These are phyloP conservation scores for Penicillium turbatum DNA, from an alignment of 495 filamentous ascomycete species.

Conservation along the genomic window DNA sequence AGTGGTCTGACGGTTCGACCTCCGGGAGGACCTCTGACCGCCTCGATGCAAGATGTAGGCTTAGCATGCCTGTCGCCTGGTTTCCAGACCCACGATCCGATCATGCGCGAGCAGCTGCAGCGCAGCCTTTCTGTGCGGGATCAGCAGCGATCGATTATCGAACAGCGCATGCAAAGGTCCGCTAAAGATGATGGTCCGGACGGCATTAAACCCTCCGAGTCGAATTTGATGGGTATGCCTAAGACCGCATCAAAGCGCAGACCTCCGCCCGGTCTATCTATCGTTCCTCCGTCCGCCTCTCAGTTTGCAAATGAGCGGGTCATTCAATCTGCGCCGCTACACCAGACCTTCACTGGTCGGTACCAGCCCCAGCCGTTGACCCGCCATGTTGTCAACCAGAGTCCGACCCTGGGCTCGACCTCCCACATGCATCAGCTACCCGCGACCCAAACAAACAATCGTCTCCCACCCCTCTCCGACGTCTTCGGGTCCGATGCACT, in stretches of 20 bases:
- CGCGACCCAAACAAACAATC: constrained; percentile 84
- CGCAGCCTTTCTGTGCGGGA: constrained; percentile 90
- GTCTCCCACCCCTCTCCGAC: constrained; percentile 89
- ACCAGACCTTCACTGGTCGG: constrained; percentile 91
- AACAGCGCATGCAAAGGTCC: constrained; percentile 82
- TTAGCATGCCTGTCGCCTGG: constrained; percentile 92
- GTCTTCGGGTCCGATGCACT: constrained; percentile 86
- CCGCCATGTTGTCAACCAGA: constrained; percentile 78
- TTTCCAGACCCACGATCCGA: constrained; percentile 93
- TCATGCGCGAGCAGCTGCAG: constrained; percentile 91
- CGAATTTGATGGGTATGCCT: constrained; percentile 50
- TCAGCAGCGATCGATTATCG: constrained; percentile 91
- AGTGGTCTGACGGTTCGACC: constrained; percentile 55
- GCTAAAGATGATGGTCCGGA: constrained; percentile 69
- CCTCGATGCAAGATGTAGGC: constrained; percentile 85
- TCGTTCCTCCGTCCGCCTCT: constrained; percentile 91
- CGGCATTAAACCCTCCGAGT: constrained; percentile 50
- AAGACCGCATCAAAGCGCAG: constrained; percentile 71
- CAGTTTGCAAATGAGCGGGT: constrained; percentile 95
- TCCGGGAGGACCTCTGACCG: constrained; percentile 73
- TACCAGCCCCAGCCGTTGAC: constrained; percentile 77
- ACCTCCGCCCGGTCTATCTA: constrained; percentile 85
- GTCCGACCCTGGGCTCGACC: constrained; percentile 77
- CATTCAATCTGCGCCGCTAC: constrained; percentile 93
- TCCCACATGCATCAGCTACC: constrained; percentile 92